Base-by-base conservation (phyloP, 2,329 filamentous ascomycete species). In the Claviceps sorghi region DNA sequence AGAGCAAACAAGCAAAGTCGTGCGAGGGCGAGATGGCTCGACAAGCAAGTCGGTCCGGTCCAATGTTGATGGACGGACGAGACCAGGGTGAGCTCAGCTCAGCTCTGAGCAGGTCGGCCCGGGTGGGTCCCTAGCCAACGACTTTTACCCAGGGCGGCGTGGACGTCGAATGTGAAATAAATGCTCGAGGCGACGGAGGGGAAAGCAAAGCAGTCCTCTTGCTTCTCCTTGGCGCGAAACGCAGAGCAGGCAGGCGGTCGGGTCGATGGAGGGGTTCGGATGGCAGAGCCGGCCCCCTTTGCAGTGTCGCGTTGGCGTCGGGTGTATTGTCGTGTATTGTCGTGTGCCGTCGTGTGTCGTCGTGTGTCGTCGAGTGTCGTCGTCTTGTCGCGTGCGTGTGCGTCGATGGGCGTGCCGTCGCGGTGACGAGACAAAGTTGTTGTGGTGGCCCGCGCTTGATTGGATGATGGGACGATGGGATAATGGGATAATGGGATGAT, bases 371-470 rank as follows among this genome's bases (percentile, higher is more conserved):
- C 26, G 26, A 3, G 26, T 26, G 26, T 5, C 26, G 26, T 26
- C 26, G n/a, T n/a, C n/a, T n/a, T n/a, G 26, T 26, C 26, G 26
- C 26, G 26, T 26, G 26, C 26, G 26, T 5, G 26, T 26, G 26
- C 26, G 26, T 26, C 26, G 26, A 3, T n/a, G n/a, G 32, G 2
- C 9, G 32, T 10, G 32, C 5, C 3, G 34, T 45, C 43, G 43
- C 29, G 5, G 43, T 45, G 43, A 45, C 45, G 19, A 47, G 45
- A 13, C 10, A 17, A 36, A 51, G 53, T 54, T 53, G 57, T 54
- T 57, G 52, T 57, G 52, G 49, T 51, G 50, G 48, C 49, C 19
- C 43, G 36, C 32, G 53, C 50, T 38, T 57, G 56, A 58, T 58
- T 58, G 55, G 57, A 49, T 40, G 53, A 36, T 38, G 17, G 36